Base-by-base conservation (phyloP, 805 yeast species). In the Metschnikowia kofuensis region DNA sequence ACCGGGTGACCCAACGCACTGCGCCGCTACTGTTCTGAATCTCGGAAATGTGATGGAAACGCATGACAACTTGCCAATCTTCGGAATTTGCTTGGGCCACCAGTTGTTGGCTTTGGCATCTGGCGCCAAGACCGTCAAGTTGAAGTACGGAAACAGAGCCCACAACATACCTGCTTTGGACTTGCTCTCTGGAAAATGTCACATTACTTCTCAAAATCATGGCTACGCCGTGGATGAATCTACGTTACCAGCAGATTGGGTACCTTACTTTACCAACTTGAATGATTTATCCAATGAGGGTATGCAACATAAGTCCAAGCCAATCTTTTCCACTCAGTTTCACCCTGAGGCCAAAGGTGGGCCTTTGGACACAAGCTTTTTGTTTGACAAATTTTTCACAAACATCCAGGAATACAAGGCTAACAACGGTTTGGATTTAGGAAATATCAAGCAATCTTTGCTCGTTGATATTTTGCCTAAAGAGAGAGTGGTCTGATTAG, bases 341-440 rank as follows among this genome's bases (percentile, higher is more conserved):
- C 99, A 94, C 68, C 99, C 99, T 42, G 99, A 94, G 72, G 98
- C 99, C 49, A 92, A 90, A 74, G 98, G 99, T 61, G 99, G 99
- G 59, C 99, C 99, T 50, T 78, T 87, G 62, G 99, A 94, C 70
- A 87, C 97, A 12, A 80, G 89, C 2, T 89, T 83, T 72, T 76
- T 94, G 68, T 94, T 94, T 60, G 98, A 94, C 76, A 89, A 84
- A 69, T 94, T 88, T 72, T 83, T 94, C 60, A 79, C 75, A 35
- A 77, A 85, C 62, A 84, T 94, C 55, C 76, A 73, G 41, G 71
- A 70, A 41, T 89, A 80, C 76, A 72, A 63, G 51, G 30, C 49
- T 11, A 54, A 47, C 38, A 69, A 68, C 51, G 74, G 74, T 1
- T 65, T 69, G 57, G 62, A 77, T 49, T 64, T 75, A 47, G 76